These are phyloP conservation scores for Thraustochytrium sp. DNA, from an alignment of 352 stramenopile genomes.

Conservation along the genomic window DNA sequence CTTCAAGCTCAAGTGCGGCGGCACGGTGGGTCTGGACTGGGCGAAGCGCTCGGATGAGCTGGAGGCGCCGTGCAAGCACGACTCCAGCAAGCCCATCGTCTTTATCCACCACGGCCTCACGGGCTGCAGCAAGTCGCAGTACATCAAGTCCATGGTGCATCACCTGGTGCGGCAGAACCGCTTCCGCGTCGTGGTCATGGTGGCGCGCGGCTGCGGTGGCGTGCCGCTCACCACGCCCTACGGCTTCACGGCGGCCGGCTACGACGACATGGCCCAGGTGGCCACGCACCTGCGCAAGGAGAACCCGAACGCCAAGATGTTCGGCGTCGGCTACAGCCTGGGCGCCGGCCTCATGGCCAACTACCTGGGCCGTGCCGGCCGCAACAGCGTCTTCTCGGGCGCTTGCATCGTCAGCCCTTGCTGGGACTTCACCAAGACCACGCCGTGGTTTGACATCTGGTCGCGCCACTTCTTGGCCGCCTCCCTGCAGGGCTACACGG, in stretches of 20 bases:
- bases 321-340: conserved; percentile 36
- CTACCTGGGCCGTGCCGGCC: conserved; percentile 28
- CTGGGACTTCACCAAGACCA: conserved; percentile 35
- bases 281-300: background rate
- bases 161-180: conserved; percentile 3
- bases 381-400: conserved; percentile 6
- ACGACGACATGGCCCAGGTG: conserved; percentile 11
- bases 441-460: conserved; percentile 43
- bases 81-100: conserved; percentile 34
- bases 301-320: conserved; percentile 38
- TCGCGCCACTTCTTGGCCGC: conserved; percentile 23
- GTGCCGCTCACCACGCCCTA: conserved; percentile 37
- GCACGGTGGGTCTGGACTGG: conserved; percentile 40
- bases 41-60: conserved; percentile 4
- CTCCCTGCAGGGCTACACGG: conserved; percentile 24
- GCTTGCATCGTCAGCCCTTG: conserved; percentile 32
- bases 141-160: conserved; percentile 15
- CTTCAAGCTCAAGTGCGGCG: conserved; percentile 33
- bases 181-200: conserved; percentile 29
- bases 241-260: conserved; percentile 24
- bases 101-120: conserved; percentile 40
- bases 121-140: conserved; percentile 27
- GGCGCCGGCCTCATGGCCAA: conserved; percentile 39
- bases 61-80: conserved; percentile 13
- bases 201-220: conserved; percentile 38